phyloP scores from a whole-genome alignment of 768 basidiomycete species.

The Termitomyces sp. region DNA sequence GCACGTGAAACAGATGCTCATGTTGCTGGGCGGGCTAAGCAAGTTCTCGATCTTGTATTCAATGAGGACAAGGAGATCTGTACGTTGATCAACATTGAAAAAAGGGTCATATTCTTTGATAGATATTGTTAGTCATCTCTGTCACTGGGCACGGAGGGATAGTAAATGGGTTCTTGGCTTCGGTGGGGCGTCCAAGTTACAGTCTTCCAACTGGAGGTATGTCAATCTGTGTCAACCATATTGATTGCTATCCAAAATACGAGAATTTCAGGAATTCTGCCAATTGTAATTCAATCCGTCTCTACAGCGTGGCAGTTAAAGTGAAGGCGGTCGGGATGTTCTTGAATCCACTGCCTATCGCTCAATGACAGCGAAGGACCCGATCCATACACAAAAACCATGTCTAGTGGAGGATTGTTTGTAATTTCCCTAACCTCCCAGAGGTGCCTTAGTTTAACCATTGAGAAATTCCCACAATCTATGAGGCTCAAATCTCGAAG shows the following conservation, averaged over 20 bases:
- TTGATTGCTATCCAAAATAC: neutral
- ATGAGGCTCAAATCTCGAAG: neutral
- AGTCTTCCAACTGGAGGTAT: conserved; percentile 60
- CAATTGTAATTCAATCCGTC: neutral
- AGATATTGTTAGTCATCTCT: conserved; percentile 44
- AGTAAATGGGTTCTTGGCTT: conserved; percentile 49
- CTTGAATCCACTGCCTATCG: neutral
- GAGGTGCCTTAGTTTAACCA: neutral
- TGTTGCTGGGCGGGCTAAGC: conserved; percentile 40
- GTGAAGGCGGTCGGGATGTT: neutral
- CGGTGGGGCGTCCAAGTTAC: conserved; percentile 40
- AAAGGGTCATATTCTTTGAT: conserved; percentile 16
- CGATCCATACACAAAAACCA: neutral
- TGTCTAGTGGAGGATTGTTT: neutral
- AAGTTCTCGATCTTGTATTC: conserved; percentile 55
- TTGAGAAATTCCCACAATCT: neutral
- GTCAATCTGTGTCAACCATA: conserved; percentile 10
- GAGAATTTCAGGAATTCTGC: neutral
- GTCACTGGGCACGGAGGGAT: conserved; percentile 65
- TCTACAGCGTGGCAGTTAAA: neutral
- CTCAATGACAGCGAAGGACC: neutral
- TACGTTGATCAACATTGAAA: neutral
- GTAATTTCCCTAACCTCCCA: neutral
- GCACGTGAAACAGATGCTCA: conserved; percentile 46
- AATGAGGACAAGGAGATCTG: conserved; percentile 29